phyloP scores from a whole-genome alignment of 331 rosid species.

The Telfairia occidentalis region DNA sequence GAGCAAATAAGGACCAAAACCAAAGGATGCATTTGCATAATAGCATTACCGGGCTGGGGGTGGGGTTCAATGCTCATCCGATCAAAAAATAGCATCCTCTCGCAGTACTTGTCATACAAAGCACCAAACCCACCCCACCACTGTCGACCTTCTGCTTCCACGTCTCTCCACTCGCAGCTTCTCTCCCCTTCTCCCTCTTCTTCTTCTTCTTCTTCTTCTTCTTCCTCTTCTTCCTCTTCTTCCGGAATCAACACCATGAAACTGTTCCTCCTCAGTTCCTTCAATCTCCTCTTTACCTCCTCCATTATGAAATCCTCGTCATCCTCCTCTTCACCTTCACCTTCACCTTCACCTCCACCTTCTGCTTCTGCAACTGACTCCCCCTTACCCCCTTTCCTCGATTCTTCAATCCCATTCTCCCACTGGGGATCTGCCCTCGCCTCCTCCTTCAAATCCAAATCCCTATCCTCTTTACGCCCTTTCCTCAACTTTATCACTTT shows the following conservation, averaged over 20 bases:
- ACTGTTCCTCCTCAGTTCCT: constrained; percentile 85
- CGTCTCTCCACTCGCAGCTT: constrained; percentile 73
- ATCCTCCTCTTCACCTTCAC: neutral
- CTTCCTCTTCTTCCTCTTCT: constrained; percentile 80
- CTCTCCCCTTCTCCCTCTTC: constrained; percentile 51
- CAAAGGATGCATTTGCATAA: too few relatives aligned
- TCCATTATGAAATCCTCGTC: constrained; percentile 9
- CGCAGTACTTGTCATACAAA: constrained; percentile 68
- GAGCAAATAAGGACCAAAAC: too few relatives aligned
- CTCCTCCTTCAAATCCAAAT: too few relatives aligned
- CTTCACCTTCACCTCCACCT: neutral
- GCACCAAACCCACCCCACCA: constrained; percentile 98
- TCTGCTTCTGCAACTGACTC: neutral
- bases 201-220: constrained; percentile 22
- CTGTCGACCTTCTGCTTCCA: constrained; percentile 85
- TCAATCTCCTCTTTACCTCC: constrained; percentile 81
- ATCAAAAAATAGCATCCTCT: constrained; percentile 77
- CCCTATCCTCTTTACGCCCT: too few relatives aligned
- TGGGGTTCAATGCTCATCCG: constrained; percentile 54
- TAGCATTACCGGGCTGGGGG: constrained; percentile 36
- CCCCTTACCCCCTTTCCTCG: too few relatives aligned
- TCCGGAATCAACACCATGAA: constrained; percentile 96
- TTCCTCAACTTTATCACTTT: too few relatives aligned
- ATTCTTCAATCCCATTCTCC: too few relatives aligned
- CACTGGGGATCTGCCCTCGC: too few relatives aligned